Evolutionary conservation across 2,329 filamentous ascomycete species (phyloP), one percentile per base, ranked within the genome.

Genomic region (Phialophora expanda): DNA sequence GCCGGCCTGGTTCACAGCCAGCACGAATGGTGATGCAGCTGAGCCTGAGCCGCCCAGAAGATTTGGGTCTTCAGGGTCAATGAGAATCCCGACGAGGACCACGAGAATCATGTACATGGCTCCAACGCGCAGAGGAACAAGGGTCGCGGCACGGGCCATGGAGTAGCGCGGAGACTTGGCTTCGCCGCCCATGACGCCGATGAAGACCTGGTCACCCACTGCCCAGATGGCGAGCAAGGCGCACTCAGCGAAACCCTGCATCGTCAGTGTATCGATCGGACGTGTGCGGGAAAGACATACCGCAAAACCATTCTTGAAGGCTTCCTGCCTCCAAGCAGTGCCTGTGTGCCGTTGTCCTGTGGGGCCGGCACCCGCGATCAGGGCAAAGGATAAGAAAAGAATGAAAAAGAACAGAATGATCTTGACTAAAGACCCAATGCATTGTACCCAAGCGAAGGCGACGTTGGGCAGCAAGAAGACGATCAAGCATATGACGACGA

Each of bases 311-410:
- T 78, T 78, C 11, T 74, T 71, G 56, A 79, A 78, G 2, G 73
- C 62, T 1, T 76, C 53, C 32, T 76, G 64, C 28, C 64, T 69
- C 78, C 78, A 75, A 53, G 71, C 75, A 41, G 66, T 72, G 60
- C 74, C 76, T 68, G 69, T 70, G 53, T 74, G 74, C 54, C 74
- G 71, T 3, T 72, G 73, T 30, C 77, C 74, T 3, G 74, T 70
- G 1, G 79, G 76, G 1, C 78, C 80, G 44, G 80, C 80, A 14
- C 79, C 80, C 9, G 72, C 64, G 30, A 79, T 74, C 53, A 81
- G 73, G 22, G 80, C 76, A 12, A 80, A 68, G 0, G 72, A 74
- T 17, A 75, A 61, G 26, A 79, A 65, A 34, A 78, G 74, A 58
- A 79, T 71, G 22, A 79, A 72, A 14, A 80, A 56, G 58, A 80